Base-by-base conservation (phyloP, 2,329 filamentous ascomycete species). In the Pleomassaria siparia region DNA sequence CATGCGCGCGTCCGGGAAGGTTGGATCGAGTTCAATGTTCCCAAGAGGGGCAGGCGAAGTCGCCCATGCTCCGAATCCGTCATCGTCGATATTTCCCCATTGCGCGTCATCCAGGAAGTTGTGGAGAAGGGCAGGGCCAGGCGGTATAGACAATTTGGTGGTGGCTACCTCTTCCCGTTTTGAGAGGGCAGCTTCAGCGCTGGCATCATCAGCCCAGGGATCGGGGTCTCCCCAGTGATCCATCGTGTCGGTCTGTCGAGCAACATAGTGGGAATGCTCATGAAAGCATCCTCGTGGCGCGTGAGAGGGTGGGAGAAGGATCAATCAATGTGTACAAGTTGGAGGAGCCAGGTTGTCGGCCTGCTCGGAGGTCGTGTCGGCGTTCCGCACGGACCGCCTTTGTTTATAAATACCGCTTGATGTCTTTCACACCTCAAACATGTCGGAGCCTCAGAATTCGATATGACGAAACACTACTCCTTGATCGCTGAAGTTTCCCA, bases 181-280 rank as follows among this genome's bases (percentile, higher is more conserved):
- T 25, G 59, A 54, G 29, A 50, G 54, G 41, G 57, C 55, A 52
- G 48, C 44, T 42, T 56, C 53, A 32, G 49, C 40, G 22, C 55
- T 49, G 48, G 48, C 46, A 61, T 69, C 61, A 55, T 70, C 67
- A 51, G 67, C 67, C 69, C 69, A 72, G 58, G 69, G 69, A 66
- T 72, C 69, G 58, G 69, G 69, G 67, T 72, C 69, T 54, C 67
- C 65, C 69, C 69, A 72, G 55, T 71, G 63, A 63, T 72, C 69
- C 69, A 72, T 72, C 47, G 51, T 70, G 52, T 51, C 47, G 50
- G 43, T 46, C 49, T 59, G 42, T 53, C 50, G 61, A 54, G 59
- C 66, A 59, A 68, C 68, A 70, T 71, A 66, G 53, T 70, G 67
- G 60, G 60, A 49, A 46, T 56, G 50, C 47, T 55, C 57, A 63